A percentile compares a stretch with the other conserved stretches of the same genome.
These are phyloP conservation scores for Astragalus membranaceus DNA, from an alignment of 306 rosid species.

Conservation along the genomic window DNA sequence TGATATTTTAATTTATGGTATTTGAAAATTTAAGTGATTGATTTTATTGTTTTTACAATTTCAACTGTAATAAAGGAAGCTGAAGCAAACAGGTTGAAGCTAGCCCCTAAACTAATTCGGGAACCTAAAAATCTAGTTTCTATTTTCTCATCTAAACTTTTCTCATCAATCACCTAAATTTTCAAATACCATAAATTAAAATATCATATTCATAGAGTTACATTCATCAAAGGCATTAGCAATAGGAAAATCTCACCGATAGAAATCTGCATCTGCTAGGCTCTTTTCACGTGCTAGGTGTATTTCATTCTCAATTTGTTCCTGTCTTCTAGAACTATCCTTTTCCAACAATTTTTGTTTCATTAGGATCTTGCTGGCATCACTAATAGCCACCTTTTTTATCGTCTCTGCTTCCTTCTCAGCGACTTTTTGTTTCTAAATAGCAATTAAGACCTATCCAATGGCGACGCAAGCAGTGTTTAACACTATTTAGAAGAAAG, in stretches of 20 bases:
- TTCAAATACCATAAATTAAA: not conserved
- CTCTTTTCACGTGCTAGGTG: slow-evolving; percentile 72
- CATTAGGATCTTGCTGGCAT: slow-evolving; percentile 94
- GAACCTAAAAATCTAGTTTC: too few species aligned
- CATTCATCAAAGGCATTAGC: not conserved
- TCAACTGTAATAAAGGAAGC: slow-evolving; percentile 70
- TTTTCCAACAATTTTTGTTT: slow-evolving; percentile 74
- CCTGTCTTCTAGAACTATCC: slow-evolving; percentile 59
- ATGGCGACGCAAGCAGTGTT: slow-evolving; percentile 19
- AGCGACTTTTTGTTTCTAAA: slow-evolving; percentile 69
- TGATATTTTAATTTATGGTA: not conserved
- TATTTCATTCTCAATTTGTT: slow-evolving; percentile 79
- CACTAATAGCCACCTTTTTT: slow-evolving; percentile 92
- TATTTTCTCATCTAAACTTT: too few species aligned
- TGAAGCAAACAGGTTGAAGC: slow-evolving; percentile 90
- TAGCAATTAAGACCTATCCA: slow-evolving; percentile 72
- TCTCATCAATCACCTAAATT: not conserved
- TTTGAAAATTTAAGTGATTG: too few species aligned
- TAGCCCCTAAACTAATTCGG: slow-evolving; percentile 80
- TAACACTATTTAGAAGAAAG: slow-evolving; percentile 1
- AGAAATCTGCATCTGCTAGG: slow-evolving; percentile 78
- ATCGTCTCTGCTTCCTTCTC: slow-evolving; percentile 84
- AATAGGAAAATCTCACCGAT: slow-evolving; percentile 42
- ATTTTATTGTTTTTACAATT: slow-evolving; percentile 6
- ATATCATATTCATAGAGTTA: not conserved